Evolutionary conservation across 176 grass and related monocot genomes (phyloP).

Genomic region (Bolboschoenus planiculmis): DNA sequence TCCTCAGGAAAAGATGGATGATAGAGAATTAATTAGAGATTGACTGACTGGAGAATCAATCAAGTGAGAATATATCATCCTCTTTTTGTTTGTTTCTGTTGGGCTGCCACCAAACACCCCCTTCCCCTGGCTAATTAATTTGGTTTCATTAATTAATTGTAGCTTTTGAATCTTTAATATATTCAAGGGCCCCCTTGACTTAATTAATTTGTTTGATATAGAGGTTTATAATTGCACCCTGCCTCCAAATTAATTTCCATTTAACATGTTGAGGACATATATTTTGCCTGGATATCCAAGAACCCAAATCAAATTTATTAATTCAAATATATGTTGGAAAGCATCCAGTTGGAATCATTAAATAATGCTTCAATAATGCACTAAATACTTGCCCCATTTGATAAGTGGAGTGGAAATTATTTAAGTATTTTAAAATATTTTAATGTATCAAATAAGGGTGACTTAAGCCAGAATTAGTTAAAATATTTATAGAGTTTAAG

Average conservation of each 20-base stretch:
- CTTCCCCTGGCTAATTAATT: not conserved
- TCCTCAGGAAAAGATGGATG: not conserved
- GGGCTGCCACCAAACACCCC: conserved; percentile 15
- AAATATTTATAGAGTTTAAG: too few species aligned
- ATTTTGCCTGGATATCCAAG: not conserved
- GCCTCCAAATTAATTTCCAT: not conserved
- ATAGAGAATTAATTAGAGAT: too few species aligned
- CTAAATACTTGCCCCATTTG: too few species aligned
- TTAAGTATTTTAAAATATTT: too few species aligned
- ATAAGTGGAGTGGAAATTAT: too few species aligned
- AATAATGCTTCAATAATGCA: too few species aligned
- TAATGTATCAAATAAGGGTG: too few species aligned
- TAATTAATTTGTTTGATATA: not conserved
- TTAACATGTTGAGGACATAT: not conserved
- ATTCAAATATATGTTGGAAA: too few species aligned
- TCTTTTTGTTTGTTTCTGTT: not conserved
- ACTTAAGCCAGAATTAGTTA: too few species aligned
- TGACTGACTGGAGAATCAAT: not conserved
- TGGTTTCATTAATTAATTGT: not conserved
- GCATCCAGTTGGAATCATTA: too few species aligned
- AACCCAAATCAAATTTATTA: not conserved
- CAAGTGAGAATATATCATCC: not conserved
- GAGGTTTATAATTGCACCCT: not conserved
- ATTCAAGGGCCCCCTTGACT: not conserved
- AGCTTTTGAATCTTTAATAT: not conserved